phyloP scores from a whole-genome alignment of 176 grass and related monocot genomes.

The Aegilops longissima region DNA sequence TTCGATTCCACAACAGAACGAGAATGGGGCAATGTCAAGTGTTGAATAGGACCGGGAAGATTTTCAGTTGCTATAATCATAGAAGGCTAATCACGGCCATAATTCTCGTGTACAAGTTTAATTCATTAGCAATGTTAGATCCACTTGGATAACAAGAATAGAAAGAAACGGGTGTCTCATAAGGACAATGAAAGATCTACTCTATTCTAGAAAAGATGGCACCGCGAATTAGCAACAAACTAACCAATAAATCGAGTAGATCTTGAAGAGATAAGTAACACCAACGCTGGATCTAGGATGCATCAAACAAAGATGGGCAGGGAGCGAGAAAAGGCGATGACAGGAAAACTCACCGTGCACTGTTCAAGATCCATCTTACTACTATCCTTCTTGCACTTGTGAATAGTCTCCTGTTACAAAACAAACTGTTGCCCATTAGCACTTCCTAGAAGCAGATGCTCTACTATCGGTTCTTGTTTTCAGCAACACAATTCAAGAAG shows the following conservation, averaged over 20 bases:
- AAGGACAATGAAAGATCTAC: neutral
- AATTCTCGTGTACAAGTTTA: no score
- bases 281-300: neutral
- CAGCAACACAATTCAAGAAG: constrained; percentile 1
- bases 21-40: no score
- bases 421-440: neutral
- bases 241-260: neutral
- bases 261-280: neutral
- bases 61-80: no score
- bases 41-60: no score
- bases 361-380: neutral
- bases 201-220: neutral
- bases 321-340: neutral
- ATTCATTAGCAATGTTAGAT: no score
- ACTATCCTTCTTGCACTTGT: neutral
- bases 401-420: neutral
- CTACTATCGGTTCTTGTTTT: neutral
- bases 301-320: neutral
- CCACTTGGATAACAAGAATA: no score
- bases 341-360: neutral
- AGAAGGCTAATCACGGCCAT: no score
- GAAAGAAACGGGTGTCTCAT: neutral
- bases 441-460: neutral
- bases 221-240: neutral
- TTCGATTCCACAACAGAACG: no score